phyloP scores from a whole-genome alignment of 179 eudicot species.

The Actinidia polygama region DNA sequence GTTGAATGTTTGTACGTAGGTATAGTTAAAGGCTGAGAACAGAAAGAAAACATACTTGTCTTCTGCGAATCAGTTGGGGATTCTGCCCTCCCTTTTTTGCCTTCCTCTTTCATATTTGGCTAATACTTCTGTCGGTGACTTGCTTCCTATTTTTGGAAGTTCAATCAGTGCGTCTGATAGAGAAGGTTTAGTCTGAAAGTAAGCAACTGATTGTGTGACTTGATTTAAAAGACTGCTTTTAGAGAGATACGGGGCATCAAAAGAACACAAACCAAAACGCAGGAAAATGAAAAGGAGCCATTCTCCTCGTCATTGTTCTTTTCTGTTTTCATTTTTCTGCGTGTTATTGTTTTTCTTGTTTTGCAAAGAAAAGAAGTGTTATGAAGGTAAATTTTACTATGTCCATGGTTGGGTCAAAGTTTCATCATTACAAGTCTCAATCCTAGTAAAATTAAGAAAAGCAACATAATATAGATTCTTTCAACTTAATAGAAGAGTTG shows the following conservation, averaged over 20 bases:
- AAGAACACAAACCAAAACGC: neutral
- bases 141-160: slow-evolving; percentile 11
- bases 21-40: neutral
- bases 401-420: neutral
- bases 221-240: neutral
- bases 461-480: neutral
- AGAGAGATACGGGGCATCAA: neutral
- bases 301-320: neutral
- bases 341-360: too few species aligned
- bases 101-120: slow-evolving; percentile 19
- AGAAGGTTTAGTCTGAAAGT: neutral
- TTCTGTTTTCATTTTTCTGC: neutral
- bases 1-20: neutral
- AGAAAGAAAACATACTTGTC: slow-evolving; percentile 14
- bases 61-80: slow-evolving; percentile 22
- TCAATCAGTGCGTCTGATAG: neutral
- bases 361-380: neutral
- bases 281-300: neutral
- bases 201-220: neutral
- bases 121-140: slow-evolving; percentile 4
- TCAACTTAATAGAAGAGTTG: too few species aligned
- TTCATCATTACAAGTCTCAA: neutral
- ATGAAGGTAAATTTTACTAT: neutral
- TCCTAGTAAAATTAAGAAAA: neutral
- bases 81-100: slow-evolving; percentile 5